A percentile compares a stretch with the other conserved stretches of the same genome.
These are phyloP conservation scores for Quercus alba DNA, from an alignment of 306 rosid species.

Conservation along the genomic window DNA sequence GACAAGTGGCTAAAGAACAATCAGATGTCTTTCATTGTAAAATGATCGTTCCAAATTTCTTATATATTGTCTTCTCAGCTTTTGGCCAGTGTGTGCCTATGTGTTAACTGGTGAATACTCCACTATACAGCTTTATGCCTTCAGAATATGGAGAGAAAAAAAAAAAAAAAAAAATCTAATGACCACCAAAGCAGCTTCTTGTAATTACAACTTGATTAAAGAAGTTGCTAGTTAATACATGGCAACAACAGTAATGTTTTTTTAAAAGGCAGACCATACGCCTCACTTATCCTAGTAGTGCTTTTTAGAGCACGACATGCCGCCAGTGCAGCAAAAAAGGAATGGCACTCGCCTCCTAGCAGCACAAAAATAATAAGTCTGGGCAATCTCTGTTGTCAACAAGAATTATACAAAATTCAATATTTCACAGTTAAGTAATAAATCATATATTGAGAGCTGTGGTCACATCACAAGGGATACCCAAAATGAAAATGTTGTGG, in stretches of 20 bases:
- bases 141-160: neutral
- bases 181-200: neutral
- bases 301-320: constrained; percentile 93
- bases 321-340: constrained; percentile 97
- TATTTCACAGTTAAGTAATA: neutral
- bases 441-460: neutral
- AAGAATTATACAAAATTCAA: neutral
- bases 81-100: neutral
- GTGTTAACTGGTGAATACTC: neutral
- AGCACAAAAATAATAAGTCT: neutral
- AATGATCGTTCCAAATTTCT: neutral
- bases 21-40: neutral
- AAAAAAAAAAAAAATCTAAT: neutral
- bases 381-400: neutral
- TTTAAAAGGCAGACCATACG: constrained; percentile 46
- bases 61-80: neutral
- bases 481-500: neutral
- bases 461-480: neutral
- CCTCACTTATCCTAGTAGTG: constrained; percentile 85
- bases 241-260: neutral
- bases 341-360: constrained; percentile 84
- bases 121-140: neutral
- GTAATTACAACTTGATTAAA: neutral
- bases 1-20: neutral
- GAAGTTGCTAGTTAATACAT: neutral